Evolutionary conservation across 305 asterid species (phyloP).

Genomic region (Coffea humblotiana): DNA sequence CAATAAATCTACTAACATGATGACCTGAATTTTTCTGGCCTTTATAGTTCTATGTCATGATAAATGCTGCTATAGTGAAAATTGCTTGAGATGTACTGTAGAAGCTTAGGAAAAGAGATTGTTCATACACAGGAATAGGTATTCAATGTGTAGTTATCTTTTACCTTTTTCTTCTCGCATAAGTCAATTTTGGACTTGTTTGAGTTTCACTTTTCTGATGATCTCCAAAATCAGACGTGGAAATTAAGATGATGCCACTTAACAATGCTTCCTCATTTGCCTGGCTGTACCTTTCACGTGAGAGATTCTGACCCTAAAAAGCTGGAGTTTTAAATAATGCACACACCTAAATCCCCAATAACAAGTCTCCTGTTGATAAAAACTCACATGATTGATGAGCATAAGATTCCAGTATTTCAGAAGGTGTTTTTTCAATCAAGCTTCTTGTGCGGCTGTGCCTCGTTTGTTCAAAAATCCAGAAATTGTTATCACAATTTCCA

Average conservation of each 20-base stretch:
- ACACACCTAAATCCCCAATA: slow-evolving; percentile 13
- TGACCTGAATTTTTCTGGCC: slow-evolving; percentile 53
- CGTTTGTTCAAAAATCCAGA: slow-evolving; percentile 23
- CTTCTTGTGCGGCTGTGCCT: slow-evolving; percentile 22
- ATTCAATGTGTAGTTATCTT: not conserved
- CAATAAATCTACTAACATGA: slow-evolving; percentile 46
- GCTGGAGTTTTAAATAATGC: slow-evolving; percentile 47
- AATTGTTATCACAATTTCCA: slow-evolving; percentile 18
- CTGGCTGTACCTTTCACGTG: slow-evolving; percentile 81
- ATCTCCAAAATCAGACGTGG: slow-evolving; percentile 57
- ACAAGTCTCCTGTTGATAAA: slow-evolving; percentile 55
- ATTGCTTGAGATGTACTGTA: slow-evolving; percentile 82
- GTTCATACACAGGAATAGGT: slow-evolving; percentile 91
- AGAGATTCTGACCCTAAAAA: slow-evolving; percentile 64
- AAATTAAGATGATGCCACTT: slow-evolving; percentile 61
- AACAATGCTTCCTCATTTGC: slow-evolving; percentile 47
- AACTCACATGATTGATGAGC: slow-evolving; percentile 53
- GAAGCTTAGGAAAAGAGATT: slow-evolving; percentile 63
- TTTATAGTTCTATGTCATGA: slow-evolving; percentile 70
- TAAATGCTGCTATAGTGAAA: slow-evolving; percentile 66
- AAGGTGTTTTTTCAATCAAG: slow-evolving; percentile 52
- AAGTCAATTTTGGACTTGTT: not conserved
- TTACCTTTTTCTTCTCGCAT: not conserved
- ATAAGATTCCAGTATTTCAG: slow-evolving; percentile 64
- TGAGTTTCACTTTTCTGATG: not conserved